These are phyloP conservation scores for Rhizopus arrhizus DNA, from an alignment of 371 early-diverging fungal species.

Conservation along the genomic window DNA sequence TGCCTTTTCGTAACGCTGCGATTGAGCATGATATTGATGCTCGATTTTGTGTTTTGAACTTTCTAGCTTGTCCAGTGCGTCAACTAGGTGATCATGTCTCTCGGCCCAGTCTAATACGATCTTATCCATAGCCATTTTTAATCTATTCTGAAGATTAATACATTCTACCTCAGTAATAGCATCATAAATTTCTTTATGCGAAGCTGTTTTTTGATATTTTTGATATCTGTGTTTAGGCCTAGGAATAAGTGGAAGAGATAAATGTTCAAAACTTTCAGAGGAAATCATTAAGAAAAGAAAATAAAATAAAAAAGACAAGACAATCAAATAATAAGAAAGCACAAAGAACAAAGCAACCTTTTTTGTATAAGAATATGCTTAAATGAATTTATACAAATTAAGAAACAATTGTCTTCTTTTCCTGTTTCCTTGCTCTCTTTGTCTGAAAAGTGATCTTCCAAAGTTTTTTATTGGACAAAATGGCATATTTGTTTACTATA, in stretches of 20 bases:
- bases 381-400: constrained; percentile 1
- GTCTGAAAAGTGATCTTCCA: constrained; percentile 9
- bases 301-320: neutral
- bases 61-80: constrained; percentile 15
- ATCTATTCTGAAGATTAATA: constrained; percentile 10
- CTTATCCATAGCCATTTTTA: constrained; percentile 16
- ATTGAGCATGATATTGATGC: constrained; percentile 10
- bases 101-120: constrained; percentile 15
- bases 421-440: neutral
- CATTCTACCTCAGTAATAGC: constrained; percentile 13
- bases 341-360: neutral
- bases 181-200: constrained; percentile 3
- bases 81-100: constrained; percentile 17
- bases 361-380: neutral
- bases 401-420: constrained; percentile 1
- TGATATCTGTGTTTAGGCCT: neutral
- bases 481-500: neutral
- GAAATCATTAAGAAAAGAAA: neutral
- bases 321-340: neutral
- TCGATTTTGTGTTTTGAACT: constrained; percentile 1
- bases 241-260: constrained; percentile 23
- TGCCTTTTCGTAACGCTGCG: constrained; percentile 15
- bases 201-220: constrained; percentile 8
- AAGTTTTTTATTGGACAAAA: constrained; percentile 11
- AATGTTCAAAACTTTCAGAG: constrained; percentile 12